phyloP scores from a whole-genome alignment of 495 filamentous ascomycete species.

The Chaetomium cochliodes region DNA sequence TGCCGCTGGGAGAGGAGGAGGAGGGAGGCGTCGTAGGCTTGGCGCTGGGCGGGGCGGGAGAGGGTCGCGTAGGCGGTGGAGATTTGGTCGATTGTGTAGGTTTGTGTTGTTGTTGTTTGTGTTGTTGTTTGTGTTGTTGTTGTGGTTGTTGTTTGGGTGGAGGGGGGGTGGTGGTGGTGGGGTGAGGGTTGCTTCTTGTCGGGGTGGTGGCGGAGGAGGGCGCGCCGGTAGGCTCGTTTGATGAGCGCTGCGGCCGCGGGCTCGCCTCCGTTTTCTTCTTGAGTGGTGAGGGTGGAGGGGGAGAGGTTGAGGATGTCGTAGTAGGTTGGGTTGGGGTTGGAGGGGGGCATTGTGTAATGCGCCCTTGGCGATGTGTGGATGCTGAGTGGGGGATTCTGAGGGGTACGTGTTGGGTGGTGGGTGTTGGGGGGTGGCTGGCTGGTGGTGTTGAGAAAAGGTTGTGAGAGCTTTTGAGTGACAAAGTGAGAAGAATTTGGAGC shows the following conservation, averaged over 20 bases:
- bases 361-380: neutral
- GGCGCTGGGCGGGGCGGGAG: conserved; percentile 54
- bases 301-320: conserved; percentile 48
- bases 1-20: conserved; percentile 14
- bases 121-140: no score
- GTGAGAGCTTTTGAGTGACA: neutral
- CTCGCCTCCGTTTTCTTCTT: conserved; percentile 10
- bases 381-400: neutral
- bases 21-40: conserved; percentile 64
- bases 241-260: conserved; percentile 38
- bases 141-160: neutral
- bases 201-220: conserved; percentile 76
- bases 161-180: no score
- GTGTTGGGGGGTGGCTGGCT: neutral
- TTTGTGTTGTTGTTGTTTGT: no score
- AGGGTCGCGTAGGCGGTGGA: conserved; percentile 71
- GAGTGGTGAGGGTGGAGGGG: conserved; percentile 28
- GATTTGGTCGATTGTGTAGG: conserved; percentile 70
- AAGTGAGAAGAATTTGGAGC: neutral
- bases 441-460: neutral
- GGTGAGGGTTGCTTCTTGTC: conserved; percentile 56
- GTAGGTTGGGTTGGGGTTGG: conserved; percentile 34
- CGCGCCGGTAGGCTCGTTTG: conserved; percentile 74
- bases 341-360: neutral
- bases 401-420: neutral